A percentile compares a stretch with the other conserved stretches of the same genome.
Conservation (phyloP, 1,284 basidiomycete species). For the Volvariella surrecta region DNA sequence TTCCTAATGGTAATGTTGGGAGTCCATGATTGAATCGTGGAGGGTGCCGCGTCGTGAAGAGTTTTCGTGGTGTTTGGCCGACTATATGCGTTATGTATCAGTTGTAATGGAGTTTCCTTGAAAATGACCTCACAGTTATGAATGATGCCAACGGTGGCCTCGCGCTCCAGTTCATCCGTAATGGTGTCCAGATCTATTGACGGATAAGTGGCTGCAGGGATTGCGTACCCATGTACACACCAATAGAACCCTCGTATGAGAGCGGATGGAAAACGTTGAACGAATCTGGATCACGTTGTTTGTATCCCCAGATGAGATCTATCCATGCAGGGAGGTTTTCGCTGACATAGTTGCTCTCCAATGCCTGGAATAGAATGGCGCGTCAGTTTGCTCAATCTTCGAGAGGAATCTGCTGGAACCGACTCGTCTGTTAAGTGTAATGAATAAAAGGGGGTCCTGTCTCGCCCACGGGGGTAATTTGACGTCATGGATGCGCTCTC, state of each 20-base stretch:
- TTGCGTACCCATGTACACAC: slow-evolving; percentile 25
- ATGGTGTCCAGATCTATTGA: slow-evolving; percentile 74
- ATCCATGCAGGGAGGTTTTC: slow-evolving; percentile 87
- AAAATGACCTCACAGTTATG: slow-evolving; percentile 73
- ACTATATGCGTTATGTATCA: slow-evolving; percentile 34
- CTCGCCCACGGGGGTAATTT: slow-evolving; percentile 90
- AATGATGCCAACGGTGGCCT: slow-evolving; percentile 91
- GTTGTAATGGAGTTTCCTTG: too few species aligned
- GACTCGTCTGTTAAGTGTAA: slow-evolving; percentile 74
- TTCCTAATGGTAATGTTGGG: slow-evolving; percentile 60
- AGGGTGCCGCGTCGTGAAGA: slow-evolving; percentile 84
- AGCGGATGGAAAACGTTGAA: slow-evolving; percentile 91
- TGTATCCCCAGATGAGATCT: slow-evolving; percentile 85
- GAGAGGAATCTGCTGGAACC: slow-evolving; percentile 5
- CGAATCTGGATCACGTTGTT: slow-evolving; percentile 74
- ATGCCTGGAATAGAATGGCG: slow-evolving; percentile 41
- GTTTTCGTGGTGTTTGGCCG: slow-evolving; percentile 83
- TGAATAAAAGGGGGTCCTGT: slow-evolving; percentile 78
- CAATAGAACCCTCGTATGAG: slow-evolving; percentile 90
- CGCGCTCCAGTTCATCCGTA: slow-evolving; percentile 78
- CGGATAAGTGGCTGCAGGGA: slow-evolving; percentile 1
- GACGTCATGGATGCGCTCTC: slow-evolving; percentile 82
- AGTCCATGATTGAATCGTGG: slow-evolving; percentile 63
- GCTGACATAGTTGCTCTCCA: slow-evolving; percentile 89
- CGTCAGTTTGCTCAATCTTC: neutral